phyloP scores from a whole-genome alignment of 306 rosid genomes.

The Prunus fruticosa region DNA sequence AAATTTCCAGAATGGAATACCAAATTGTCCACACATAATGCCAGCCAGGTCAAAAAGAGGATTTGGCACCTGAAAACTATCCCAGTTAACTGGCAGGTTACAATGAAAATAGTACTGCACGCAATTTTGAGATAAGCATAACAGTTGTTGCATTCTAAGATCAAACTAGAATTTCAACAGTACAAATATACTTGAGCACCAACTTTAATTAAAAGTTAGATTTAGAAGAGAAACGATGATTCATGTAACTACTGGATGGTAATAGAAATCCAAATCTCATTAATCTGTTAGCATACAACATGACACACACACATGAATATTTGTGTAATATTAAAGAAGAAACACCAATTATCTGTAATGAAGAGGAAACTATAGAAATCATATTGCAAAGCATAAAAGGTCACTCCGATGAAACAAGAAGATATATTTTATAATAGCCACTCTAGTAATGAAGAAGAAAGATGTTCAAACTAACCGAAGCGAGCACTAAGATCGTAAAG shows the following conservation, averaged over 20 bases:
- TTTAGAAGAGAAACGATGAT: not conserved
- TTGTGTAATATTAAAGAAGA: not conserved
- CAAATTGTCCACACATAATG: constrained; percentile 99
- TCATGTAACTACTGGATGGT: not conserved
- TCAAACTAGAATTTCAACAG: not conserved
- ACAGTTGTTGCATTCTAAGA: not conserved
- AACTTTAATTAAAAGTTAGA: not conserved
- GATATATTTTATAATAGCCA: constrained; percentile 2
- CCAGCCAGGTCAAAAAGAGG: constrained; percentile 99
- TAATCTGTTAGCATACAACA: not conserved
- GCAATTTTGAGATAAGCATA: not conserved
- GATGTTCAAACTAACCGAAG: constrained; percentile 79
- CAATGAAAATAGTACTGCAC: not conserved
- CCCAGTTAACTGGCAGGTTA: constrained; percentile 17
- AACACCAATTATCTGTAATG: not conserved
- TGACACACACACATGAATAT: not conserved
- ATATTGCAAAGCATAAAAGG: not conserved
- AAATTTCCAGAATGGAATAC: constrained; percentile 85
- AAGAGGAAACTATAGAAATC: not conserved
- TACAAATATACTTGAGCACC: not conserved
- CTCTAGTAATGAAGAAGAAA: constrained; percentile 20
- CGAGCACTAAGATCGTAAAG: constrained; percentile 75
- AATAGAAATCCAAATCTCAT: not conserved
- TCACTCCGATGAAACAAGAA: not conserved
- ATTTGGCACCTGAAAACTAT: constrained; percentile 80